Base-by-base conservation (phyloP, 257 asterid genomes). In the Nicotiana tabacum region DNA sequence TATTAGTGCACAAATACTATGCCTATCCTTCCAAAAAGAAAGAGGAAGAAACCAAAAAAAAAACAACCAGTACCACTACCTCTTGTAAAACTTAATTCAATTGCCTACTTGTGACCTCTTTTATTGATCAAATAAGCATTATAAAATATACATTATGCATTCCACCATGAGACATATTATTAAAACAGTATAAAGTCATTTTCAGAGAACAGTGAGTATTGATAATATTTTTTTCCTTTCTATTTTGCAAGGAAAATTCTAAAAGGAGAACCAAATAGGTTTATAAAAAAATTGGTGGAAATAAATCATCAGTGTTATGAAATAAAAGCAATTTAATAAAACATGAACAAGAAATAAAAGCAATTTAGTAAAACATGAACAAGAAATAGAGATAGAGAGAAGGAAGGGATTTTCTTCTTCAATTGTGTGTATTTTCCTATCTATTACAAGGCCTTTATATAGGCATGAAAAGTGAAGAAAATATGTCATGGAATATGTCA, bases 11-110 rank as follows among this genome's bases (percentile, higher is more conserved):
- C 80, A 74, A 13, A 74, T 27, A 48, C 16, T 48, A 48, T 3
- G 27, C 11, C 10, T 74, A 74, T 74, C 80, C 62, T 48, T 74
- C 80, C 80, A 48, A 74, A 48, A 74, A 27, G 56, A 72, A 21
- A 39, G n/a, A 72, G 37, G 4, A 72, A 43, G 10, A 72, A 43
- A 74, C 24, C 24, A 46, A 61, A 46, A 39, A 43, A 21, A 60
- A 72, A 70, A 70, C 39, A 55, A 70, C 58, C 13, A 72, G 37
- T 58, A 46, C 61, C 79, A 46, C 48, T 72, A 46, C 79, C 24
- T 74, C 56, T 24, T 6, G 61, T 60, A 74, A 74, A 24, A 74
- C 29, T 43, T 48, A 74, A 51, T 74, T 74, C 16, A 48, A 74
- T 48, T 48, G 39, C n/a, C 80, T 27, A 74, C 27, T 74, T 74